Conservation (phyloP, 129 eudicot genomes). For the Deinandra increscens region DNA sequence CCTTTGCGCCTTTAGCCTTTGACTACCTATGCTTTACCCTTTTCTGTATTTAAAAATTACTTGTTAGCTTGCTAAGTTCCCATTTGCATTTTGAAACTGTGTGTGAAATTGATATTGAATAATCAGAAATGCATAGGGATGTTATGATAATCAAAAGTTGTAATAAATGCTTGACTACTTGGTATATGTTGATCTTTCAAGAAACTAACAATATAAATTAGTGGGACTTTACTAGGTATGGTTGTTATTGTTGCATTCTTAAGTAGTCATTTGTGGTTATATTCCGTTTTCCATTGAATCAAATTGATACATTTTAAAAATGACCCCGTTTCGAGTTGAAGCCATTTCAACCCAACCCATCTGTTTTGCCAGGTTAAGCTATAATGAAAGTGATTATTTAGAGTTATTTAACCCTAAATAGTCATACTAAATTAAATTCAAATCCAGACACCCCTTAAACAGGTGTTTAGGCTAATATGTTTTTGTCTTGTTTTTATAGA, state of each 20-base stretch:
- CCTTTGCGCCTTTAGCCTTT: too few species aligned
- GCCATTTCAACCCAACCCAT: neutral
- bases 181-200: neutral
- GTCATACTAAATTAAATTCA: neutral
- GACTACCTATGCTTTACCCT: conserved; percentile 32
- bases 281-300: neutral
- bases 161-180: neutral
- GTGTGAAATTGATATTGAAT: neutral
- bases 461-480: neutral
- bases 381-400: neutral
- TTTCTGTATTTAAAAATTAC: neutral
- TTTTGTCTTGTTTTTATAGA: neutral
- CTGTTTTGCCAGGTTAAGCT: neutral
- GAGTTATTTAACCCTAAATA: neutral
- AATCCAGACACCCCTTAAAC: neutral
- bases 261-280: neutral
- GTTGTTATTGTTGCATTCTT: too few species aligned
- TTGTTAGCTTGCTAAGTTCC: conserved; percentile 7
- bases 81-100: neutral
- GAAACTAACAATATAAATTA: too few species aligned
- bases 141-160: neutral
- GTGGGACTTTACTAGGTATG: too few species aligned
- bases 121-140: neutral
- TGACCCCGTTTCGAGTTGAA: neutral
- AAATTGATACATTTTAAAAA: neutral